These are phyloP conservation scores for Pseudocercospora pini-densiflorae DNA, from an alignment of 2,329 filamentous ascomycete genomes.

Conservation along the genomic window DNA sequence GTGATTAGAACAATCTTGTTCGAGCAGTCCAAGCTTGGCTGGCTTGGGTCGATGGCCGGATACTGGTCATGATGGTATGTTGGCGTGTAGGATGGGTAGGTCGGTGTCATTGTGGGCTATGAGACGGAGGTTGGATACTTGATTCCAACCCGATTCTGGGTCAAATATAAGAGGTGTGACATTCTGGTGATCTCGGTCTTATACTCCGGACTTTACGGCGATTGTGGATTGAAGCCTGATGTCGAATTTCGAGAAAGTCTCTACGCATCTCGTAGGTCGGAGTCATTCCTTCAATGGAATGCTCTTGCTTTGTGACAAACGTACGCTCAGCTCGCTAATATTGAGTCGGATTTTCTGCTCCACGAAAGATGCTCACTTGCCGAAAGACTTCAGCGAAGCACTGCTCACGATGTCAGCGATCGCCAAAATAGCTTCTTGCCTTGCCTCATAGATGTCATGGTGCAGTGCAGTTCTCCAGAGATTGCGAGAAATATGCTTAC, in stretches of 20 bases:
- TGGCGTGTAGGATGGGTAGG: slow-evolving; percentile 42
- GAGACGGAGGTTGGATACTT: background rate
- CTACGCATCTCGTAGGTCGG: too few relatives aligned
- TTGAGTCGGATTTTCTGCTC: background rate
- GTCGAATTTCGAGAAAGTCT: background rate
- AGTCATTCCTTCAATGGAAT: background rate
- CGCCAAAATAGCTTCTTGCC: background rate
- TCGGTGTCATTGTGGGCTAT: background rate
- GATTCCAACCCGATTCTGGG: background rate
- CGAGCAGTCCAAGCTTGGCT: slow-evolving; percentile 46
- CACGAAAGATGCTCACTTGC: background rate
- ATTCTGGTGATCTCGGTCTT: background rate
- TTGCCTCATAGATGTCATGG: background rate
- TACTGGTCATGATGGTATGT: slow-evolving; percentile 44
- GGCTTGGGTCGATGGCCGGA: slow-evolving; percentile 45
- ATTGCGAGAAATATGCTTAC: background rate
- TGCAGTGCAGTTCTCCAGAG: background rate
- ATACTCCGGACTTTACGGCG: slow-evolving; percentile 9
- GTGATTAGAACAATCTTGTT: slow-evolving; percentile 45
- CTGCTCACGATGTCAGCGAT: background rate
- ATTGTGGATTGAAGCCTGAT: background rate
- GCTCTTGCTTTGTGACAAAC: background rate
- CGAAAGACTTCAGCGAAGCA: background rate
- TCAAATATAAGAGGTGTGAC: background rate
- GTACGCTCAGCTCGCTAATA: background rate